These are phyloP conservation scores for Vigna nakashimae DNA, from an alignment of 306 rosid species.

Conservation along the genomic window DNA sequence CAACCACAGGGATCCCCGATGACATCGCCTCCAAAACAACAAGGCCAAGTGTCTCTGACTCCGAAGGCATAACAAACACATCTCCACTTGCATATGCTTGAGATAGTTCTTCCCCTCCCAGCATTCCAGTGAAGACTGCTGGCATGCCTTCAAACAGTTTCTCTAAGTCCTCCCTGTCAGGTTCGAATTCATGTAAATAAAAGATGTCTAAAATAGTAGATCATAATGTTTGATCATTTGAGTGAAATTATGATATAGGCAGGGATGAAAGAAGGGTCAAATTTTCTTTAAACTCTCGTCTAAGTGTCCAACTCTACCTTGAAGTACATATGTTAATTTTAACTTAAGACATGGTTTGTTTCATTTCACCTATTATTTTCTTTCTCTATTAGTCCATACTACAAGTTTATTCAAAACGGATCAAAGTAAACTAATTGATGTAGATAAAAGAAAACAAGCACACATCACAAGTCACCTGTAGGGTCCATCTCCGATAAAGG, in stretches of 20 bases:
- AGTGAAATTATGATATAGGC: not conserved
- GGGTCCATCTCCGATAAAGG: conserved; percentile 96
- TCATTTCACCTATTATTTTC: not conserved
- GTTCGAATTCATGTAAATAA: conserved; percentile 15
- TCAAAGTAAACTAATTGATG: not conserved
- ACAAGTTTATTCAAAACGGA: not conserved
- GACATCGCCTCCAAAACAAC: conserved; percentile 97
- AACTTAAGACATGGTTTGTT: not conserved
- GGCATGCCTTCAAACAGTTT: conserved; percentile 88
- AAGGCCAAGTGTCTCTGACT: conserved; percentile 93
- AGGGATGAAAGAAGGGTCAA: not conserved
- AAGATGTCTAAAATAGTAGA: not conserved
- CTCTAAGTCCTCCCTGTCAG: conserved; percentile 87
- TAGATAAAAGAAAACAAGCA: conserved; percentile 17
- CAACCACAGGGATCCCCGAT: conserved; percentile 92
- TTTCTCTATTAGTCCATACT: not conserved
- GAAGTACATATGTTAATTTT: not conserved
- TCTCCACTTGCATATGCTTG: conserved; percentile 96
- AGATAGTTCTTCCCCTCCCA: conserved; percentile 92
- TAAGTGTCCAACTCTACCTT: not conserved
- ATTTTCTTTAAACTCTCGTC: not conserved
- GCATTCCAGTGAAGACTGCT: conserved; percentile 95
- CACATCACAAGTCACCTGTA: conserved; percentile 67
- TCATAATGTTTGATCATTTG: not conserved
- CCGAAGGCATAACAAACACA: conserved; percentile 95